Percentiles rank a stretch among this genome's conserved stretches.
phyloP scores from a whole-genome alignment of 805 yeast species.

The Starmerella floricola region DNA sequence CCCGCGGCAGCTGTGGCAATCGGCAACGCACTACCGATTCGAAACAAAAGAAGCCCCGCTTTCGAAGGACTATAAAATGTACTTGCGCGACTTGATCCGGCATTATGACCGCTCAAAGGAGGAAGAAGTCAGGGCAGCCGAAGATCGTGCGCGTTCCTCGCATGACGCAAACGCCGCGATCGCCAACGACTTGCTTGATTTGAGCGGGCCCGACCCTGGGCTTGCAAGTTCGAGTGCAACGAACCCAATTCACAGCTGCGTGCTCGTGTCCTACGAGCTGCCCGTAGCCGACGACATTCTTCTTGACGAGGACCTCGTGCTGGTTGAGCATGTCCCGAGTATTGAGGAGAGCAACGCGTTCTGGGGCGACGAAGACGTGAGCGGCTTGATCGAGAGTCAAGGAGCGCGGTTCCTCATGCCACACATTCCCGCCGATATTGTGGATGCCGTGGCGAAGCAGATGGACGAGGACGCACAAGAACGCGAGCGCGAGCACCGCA shows the following conservation, averaged over 20 bases:
- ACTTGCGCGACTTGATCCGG: slow-evolving; percentile 30
- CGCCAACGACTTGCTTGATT: not conserved
- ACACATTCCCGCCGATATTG: slow-evolving; percentile 15
- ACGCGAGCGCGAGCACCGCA: slow-evolving; percentile 1
- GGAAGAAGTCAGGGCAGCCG: too few species aligned
- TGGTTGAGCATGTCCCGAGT: slow-evolving; percentile 58
- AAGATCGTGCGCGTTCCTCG: too few species aligned
- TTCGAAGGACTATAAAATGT: slow-evolving; percentile 39
- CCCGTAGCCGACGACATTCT: slow-evolving; percentile 22
- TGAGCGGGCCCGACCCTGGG: not conserved
- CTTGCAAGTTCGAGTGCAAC: not conserved
- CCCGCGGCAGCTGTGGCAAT: slow-evolving; percentile 56
- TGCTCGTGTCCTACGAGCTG: slow-evolving; percentile 10
- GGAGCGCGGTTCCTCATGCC: slow-evolving; percentile 21
- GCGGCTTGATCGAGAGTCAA: slow-evolving; percentile 35
- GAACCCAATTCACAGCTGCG: slow-evolving; percentile 1
- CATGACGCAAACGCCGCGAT: not conserved
- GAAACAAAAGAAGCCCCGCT: slow-evolving; percentile 71
- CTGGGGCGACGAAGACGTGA: slow-evolving; percentile 65
- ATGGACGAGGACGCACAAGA: slow-evolving; percentile 4
- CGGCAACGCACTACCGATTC: slow-evolving; percentile 64
- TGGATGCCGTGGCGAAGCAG: slow-evolving; percentile 14
- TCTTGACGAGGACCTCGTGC: slow-evolving; percentile 27
- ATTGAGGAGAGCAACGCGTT: slow-evolving; percentile 54
- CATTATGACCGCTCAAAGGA: slow-evolving; percentile 21